These are phyloP conservation scores for Xylariomycetidae sp. DNA, from an alignment of 2,329 filamentous ascomycete species.

Conservation along the genomic window DNA sequence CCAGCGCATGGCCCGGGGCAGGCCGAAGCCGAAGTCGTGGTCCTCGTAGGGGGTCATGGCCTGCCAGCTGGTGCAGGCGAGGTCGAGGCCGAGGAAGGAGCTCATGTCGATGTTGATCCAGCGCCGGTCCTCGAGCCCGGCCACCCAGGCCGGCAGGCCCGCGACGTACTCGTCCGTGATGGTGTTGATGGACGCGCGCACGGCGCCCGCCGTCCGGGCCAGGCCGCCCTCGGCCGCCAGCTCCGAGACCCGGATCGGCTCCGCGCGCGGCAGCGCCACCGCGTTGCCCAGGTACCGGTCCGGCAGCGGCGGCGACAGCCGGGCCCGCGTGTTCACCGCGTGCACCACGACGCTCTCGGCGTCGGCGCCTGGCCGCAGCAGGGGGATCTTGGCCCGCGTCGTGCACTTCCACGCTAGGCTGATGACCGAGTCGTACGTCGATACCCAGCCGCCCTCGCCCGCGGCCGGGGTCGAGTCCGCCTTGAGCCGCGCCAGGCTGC, in stretches of 20 bases:
- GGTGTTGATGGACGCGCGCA: slow-evolving; percentile 18
- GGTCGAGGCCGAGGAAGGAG: slow-evolving; percentile 22
- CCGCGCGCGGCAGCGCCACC: slow-evolving; percentile 12
- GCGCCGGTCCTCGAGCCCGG: slow-evolving; percentile 16
- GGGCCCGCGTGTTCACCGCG: slow-evolving; percentile 19
- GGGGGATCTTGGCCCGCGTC: slow-evolving; percentile 14
- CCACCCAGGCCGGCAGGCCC: slow-evolving; percentile 19
- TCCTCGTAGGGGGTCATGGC: slow-evolving; percentile 17
- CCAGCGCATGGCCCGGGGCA: slow-evolving; percentile 12
- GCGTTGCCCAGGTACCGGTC: slow-evolving; percentile 18
- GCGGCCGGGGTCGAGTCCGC: slow-evolving; percentile 1
- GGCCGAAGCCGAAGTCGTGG: slow-evolving; percentile 27
- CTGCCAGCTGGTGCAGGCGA: slow-evolving; percentile 22
- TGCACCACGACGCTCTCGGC: slow-evolving; percentile 13
- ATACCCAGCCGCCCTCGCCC: slow-evolving; percentile 11
- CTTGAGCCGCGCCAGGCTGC: slow-evolving; percentile 15
- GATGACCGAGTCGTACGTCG: slow-evolving; percentile 23
- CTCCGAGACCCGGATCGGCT: slow-evolving; percentile 8
- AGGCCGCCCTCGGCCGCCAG: slow-evolving; percentile 11
- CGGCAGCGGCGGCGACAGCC: slow-evolving; percentile 17
- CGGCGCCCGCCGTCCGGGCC: slow-evolving; percentile 12
- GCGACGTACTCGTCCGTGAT: slow-evolving; percentile 16
- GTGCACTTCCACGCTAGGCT: slow-evolving; percentile 19
- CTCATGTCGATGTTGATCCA: slow-evolving; percentile 16
- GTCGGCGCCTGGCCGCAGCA: slow-evolving; percentile 12